phyloP scores from a whole-genome alignment of 257 asterid genomes.

The Solanum sejunctum region DNA sequence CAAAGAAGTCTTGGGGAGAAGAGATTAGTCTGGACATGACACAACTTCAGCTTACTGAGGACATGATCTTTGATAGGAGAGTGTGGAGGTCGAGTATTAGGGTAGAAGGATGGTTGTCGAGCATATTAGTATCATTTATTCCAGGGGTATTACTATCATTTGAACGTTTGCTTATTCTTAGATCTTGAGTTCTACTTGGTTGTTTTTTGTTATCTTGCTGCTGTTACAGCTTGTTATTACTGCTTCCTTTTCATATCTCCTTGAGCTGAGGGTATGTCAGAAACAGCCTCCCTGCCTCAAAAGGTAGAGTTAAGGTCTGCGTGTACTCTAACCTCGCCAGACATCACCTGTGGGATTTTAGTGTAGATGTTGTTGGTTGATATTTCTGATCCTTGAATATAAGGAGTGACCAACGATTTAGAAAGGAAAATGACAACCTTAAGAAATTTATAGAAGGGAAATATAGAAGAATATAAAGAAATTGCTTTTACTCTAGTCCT shows the following conservation, averaged over 20 bases:
- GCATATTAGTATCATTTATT: neutral
- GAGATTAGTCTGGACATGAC: neutral
- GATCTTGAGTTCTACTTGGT: neutral
- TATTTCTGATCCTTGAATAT: neutral
- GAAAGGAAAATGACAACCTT: neutral
- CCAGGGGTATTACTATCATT: neutral
- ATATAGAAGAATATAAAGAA: neutral
- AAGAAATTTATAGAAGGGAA: neutral
- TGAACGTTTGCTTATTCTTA: neutral
- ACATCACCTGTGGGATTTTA: neutral
- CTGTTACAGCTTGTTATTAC: neutral
- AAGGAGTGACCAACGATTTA: neutral
- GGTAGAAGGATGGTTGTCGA: neutral
- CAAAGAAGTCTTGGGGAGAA: neutral
- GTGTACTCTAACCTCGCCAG: neutral
- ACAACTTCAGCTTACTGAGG: neutral
- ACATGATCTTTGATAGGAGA: neutral
- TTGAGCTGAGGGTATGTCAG: neutral
- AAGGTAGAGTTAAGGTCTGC: neutral
- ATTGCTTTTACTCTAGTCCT: neutral
- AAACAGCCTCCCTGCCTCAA: neutral
- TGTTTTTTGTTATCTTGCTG: neutral
- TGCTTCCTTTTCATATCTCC: neutral
- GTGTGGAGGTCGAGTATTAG: neutral
- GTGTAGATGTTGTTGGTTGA: neutral